These are phyloP conservation scores for Colletotrichum sp. DNA, from an alignment of 2,329 filamentous ascomycete genomes.

Conservation along the genomic window DNA sequence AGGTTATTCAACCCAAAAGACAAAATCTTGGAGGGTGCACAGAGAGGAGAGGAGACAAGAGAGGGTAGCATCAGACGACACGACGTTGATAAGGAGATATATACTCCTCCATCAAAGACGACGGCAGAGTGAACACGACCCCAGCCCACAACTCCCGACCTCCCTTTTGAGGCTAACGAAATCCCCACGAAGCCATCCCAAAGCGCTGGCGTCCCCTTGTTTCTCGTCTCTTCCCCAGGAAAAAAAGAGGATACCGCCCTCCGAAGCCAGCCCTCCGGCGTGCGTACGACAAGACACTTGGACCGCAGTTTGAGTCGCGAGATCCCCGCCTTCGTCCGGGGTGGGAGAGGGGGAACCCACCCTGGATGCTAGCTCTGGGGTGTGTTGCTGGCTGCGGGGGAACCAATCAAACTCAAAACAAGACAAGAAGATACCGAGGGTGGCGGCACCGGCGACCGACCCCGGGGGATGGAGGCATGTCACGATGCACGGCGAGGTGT, in stretches of 20 bases:
- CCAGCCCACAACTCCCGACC: neutral
- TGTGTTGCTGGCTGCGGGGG: slow-evolving; percentile 5
- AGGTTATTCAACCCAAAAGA: neutral
- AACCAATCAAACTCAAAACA: slow-evolving; percentile 12
- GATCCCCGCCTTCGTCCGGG: neutral
- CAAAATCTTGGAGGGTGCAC: neutral
- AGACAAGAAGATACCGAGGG: slow-evolving; percentile 16
- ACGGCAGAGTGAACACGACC: neutral
- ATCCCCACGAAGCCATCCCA: slow-evolving; percentile 1
- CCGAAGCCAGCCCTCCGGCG: neutral
- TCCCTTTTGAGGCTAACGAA: neutral
- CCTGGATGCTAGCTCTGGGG: neutral
- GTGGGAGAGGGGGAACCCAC: neutral
- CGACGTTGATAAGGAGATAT: neutral
- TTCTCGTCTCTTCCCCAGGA: slow-evolving; percentile 8
- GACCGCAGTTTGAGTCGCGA: neutral
- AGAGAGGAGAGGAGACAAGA: neutral
- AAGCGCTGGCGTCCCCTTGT: neutral
- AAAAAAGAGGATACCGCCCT: neutral
- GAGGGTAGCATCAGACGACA: slow-evolving; percentile 3
- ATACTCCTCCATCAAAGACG: neutral
- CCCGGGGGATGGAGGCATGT: neutral
- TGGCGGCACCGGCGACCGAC: neutral
- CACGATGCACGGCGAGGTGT: neutral
- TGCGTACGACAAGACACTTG: neutral